Evolutionary conservation across 2,329 filamentous ascomycete species (phyloP).

Genomic region (Claviceps paspali): DNA sequence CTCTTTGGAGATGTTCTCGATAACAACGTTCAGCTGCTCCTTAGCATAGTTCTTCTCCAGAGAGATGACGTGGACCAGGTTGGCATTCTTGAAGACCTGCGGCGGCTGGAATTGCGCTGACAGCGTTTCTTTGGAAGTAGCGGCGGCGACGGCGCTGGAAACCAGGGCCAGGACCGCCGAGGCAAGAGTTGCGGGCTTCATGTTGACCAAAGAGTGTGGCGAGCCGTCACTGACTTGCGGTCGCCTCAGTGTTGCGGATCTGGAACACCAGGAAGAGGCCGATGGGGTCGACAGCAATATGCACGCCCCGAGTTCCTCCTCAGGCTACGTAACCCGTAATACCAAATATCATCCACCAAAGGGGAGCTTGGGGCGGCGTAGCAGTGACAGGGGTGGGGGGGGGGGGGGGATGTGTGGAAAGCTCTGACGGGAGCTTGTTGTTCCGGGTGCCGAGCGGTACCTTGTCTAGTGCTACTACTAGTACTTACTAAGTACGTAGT

Average conservation of each 20-base stretch:
- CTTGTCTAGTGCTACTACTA: too few relatives aligned
- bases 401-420: too few relatives aligned
- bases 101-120: constrained; percentile 65
- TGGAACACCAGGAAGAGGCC: constrained; percentile 6
- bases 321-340: constrained; percentile 5
- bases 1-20: constrained; percentile 70
- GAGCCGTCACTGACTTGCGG: constrained; percentile 20
- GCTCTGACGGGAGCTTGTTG: constrained; percentile 6
- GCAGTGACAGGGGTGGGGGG: constrained; percentile 1
- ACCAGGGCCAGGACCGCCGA: constrained; percentile 45
- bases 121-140: constrained; percentile 42
- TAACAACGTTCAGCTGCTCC: constrained; percentile 83
- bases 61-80: constrained; percentile 79
- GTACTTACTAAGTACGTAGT: too few relatives aligned
- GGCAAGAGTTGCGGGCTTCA: constrained; percentile 32
- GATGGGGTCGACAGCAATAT: constrained; percentile 1
- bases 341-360: background rate
- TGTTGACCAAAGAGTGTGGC: constrained; percentile 15
- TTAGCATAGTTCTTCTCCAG: constrained; percentile 84
- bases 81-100: constrained; percentile 85
- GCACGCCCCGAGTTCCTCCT: constrained; percentile 2
- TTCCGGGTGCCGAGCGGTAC: constrained; percentile 6
- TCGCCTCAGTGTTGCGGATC: constrained; percentile 9
- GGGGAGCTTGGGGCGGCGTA: background rate
- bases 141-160: constrained; percentile 28